Evolutionary conservation across 2,329 filamentous ascomycete species (phyloP).

Genomic region (Hymenoscyphus fructigenus): DNA sequence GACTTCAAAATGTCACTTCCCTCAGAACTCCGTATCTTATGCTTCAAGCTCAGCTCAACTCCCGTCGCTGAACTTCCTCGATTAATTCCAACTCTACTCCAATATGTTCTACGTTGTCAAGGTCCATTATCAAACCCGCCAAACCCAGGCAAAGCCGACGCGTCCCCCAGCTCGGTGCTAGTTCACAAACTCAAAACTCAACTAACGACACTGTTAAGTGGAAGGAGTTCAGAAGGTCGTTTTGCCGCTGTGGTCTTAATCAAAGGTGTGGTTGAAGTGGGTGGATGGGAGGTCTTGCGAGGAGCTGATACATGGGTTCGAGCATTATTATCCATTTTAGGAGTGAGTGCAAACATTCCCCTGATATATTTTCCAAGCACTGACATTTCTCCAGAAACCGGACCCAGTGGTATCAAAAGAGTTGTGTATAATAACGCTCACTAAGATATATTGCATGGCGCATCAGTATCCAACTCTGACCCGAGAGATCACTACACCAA

Average conservation of each 20-base stretch:
- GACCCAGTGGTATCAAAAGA: slow-evolving; percentile 75
- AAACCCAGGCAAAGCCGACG: slow-evolving; percentile 57
- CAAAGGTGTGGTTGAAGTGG: slow-evolving; percentile 79
- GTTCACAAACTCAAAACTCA: slow-evolving; percentile 81
- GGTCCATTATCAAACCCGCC: slow-evolving; percentile 62
- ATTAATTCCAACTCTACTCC: slow-evolving; percentile 67
- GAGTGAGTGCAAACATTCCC: slow-evolving; percentile 45
- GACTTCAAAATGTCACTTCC: slow-evolving; percentile 38
- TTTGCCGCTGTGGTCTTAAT: slow-evolving; percentile 76
- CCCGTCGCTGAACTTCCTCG: slow-evolving; percentile 71
- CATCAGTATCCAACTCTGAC: slow-evolving; percentile 80
- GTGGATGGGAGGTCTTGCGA: slow-evolving; percentile 79
- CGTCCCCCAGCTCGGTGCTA: slow-evolving; percentile 65
- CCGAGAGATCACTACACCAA: slow-evolving; percentile 84
- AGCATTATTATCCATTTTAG: slow-evolving; percentile 71
- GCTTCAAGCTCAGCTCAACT: slow-evolving; percentile 69
- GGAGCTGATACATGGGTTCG: slow-evolving; percentile 73
- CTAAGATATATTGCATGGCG: slow-evolving; percentile 79
- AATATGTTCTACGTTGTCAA: slow-evolving; percentile 56
- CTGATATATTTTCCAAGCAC: not conserved
- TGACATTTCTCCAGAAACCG: slow-evolving; percentile 75
- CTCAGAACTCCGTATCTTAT: slow-evolving; percentile 63
- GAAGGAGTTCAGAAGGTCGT: slow-evolving; percentile 70
- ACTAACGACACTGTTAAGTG: slow-evolving; percentile 74
- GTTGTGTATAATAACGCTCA: slow-evolving; percentile 72